phyloP scores from a whole-genome alignment of 228 moss, liverwort and hornwort genomes.

The Sphagnum magellanicum region DNA sequence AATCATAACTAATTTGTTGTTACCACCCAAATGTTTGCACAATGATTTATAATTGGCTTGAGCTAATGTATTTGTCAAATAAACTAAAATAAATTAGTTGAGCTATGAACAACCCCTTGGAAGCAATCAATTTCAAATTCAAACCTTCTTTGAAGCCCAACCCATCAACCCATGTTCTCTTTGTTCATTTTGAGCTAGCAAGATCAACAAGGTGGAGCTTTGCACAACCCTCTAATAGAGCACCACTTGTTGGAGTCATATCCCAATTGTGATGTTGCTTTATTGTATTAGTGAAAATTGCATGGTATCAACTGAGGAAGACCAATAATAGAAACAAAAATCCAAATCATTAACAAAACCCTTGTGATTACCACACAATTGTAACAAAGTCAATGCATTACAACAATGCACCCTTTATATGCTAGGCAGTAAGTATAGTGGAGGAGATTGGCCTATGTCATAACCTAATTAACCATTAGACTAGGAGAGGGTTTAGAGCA shows the following conservation, averaged over 20 bases:
- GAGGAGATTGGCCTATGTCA: too few species aligned
- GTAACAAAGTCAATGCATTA: too few species aligned
- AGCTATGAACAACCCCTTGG: too few species aligned
- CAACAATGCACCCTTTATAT: too few species aligned
- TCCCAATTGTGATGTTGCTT: constrained; percentile 94
- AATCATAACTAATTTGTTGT: constrained; percentile 95
- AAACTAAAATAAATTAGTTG: neutral
- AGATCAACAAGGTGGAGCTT: constrained; percentile 92
- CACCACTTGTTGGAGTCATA: constrained; percentile 12
- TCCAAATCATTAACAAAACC: neutral
- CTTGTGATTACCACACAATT: neutral
- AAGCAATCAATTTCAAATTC: too few species aligned
- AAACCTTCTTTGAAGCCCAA: constrained; percentile 96
- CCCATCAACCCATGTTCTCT: constrained; percentile 92
- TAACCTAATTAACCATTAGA: too few species aligned
- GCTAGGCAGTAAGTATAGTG: too few species aligned
- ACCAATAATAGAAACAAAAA: neutral
- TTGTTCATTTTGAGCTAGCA: constrained; percentile 91
- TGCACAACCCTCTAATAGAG: constrained; percentile 54
- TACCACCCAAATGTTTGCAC: constrained; percentile 94
- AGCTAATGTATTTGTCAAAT: too few species aligned
- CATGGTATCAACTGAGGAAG: constrained; percentile 74
- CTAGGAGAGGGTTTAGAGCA: too few species aligned
- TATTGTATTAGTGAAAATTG: constrained; percentile 85
- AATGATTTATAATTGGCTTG: neutral